phyloP scores from a whole-genome alignment of 805 yeast species.

The Yarrowia sp. region DNA sequence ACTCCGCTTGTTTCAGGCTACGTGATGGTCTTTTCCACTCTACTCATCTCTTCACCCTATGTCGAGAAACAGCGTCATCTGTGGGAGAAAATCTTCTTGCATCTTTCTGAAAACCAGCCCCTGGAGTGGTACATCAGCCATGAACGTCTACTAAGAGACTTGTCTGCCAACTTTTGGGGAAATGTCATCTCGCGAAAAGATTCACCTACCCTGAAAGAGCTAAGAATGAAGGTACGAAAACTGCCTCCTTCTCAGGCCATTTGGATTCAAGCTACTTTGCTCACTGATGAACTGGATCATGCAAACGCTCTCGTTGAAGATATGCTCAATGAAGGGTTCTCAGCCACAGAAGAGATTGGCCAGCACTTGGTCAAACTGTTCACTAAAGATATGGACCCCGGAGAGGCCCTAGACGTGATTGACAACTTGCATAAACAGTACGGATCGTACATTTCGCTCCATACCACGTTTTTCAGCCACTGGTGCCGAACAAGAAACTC shows the following conservation, averaged over 20 bases:
- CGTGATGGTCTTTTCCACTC: background rate
- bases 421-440: constrained; percentile 10
- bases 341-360: constrained; percentile 3
- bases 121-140: constrained; percentile 17
- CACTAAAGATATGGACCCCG: constrained; percentile 11
- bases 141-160: background rate
- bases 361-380: constrained; percentile 22
- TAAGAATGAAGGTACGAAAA: background rate
- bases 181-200: background rate
- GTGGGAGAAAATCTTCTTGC: constrained; percentile 18
- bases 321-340: constrained; percentile 20
- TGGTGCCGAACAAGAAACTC: constrained; percentile 33
- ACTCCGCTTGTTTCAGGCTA: background rate
- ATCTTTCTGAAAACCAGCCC: background rate
- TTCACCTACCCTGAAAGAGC: background rate
- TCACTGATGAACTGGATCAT: background rate
- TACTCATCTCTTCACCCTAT: background rate
- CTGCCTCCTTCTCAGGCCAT: constrained; percentile 10
- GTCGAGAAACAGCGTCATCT: background rate
- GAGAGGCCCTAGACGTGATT: background rate
- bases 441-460: background rate
- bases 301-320: constrained; percentile 11
- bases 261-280: background rate
- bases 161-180: constrained; percentile 17
- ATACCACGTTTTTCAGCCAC: constrained; percentile 25